Conservation (phyloP, 2,329 filamentous ascomycete genomes). For the Fusarium pseudocircinatum region DNA sequence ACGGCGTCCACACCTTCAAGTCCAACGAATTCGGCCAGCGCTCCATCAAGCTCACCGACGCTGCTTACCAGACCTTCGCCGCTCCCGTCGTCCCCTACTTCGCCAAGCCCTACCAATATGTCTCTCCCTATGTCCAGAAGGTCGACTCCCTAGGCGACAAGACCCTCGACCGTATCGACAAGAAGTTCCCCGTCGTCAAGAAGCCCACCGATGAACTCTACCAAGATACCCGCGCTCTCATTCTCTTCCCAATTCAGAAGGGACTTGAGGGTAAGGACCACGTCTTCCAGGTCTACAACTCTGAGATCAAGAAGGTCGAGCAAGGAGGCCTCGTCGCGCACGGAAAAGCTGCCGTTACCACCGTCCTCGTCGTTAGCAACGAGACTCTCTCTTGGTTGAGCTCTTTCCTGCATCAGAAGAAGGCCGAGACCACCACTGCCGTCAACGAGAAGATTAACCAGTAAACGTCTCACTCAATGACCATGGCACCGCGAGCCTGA, state of each 20-base stretch:
- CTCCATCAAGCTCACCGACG: slow-evolving; percentile 78
- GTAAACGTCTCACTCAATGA: slow-evolving; percentile 41
- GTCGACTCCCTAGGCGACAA: slow-evolving; percentile 81
- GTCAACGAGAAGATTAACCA: slow-evolving; percentile 62
- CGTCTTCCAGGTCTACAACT: slow-evolving; percentile 64
- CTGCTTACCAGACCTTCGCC: slow-evolving; percentile 79
- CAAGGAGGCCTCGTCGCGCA: slow-evolving; percentile 72
- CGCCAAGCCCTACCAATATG: slow-evolving; percentile 79
- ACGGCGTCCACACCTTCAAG: slow-evolving; percentile 81
- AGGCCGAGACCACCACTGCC: slow-evolving; percentile 66
- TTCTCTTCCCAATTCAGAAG: slow-evolving; percentile 71
- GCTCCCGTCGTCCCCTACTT: slow-evolving; percentile 78
- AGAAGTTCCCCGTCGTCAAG: slow-evolving; percentile 77
- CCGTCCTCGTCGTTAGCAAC: slow-evolving; percentile 71
- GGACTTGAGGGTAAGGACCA: slow-evolving; percentile 70
- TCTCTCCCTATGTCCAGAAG: slow-evolving; percentile 85
- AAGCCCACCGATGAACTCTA: slow-evolving; percentile 78
- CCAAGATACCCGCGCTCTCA: slow-evolving; percentile 68
- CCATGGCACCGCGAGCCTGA: slow-evolving; percentile 18
- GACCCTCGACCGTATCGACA: slow-evolving; percentile 75
- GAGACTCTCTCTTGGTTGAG: slow-evolving; percentile 72
- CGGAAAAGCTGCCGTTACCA: slow-evolving; percentile 75
- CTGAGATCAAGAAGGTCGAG: slow-evolving; percentile 70
- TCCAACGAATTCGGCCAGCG: slow-evolving; percentile 84
- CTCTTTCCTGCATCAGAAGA: slow-evolving; percentile 68